phyloP scores from a whole-genome alignment of 352 stramenopile genomes.

The Phytophthora pseudosyringae region DNA sequence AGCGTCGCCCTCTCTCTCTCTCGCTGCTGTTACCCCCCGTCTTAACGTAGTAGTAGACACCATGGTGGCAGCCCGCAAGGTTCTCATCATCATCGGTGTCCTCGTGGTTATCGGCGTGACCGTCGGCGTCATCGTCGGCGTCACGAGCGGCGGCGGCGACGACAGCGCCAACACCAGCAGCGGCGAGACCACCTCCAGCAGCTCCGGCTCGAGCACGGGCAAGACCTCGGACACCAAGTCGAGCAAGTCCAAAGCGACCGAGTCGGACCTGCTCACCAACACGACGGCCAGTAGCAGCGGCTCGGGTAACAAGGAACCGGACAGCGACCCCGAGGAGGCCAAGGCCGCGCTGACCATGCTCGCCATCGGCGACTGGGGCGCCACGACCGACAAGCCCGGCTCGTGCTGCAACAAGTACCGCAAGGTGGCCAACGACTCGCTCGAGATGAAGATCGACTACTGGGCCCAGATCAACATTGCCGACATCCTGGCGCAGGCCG shows the following conservation, averaged over 20 bases:
- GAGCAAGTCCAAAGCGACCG: constrained; percentile 44
- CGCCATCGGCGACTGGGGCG: constrained; percentile 88
- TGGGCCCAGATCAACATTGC: constrained; percentile 87
- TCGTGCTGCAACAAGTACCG: constrained; percentile 92
- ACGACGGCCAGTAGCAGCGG: constrained; percentile 36
- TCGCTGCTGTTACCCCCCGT: constrained; percentile 23
- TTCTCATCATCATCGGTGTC: constrained; percentile 71
- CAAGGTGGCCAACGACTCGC: constrained; percentile 76
- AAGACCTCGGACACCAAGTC: constrained; percentile 16
- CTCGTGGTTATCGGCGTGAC: constrained; percentile 71
- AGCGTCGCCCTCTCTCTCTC: background rate
- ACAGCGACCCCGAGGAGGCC: constrained; percentile 64
- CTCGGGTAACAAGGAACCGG: constrained; percentile 48
- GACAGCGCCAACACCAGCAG: constrained; percentile 43
- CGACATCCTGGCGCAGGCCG: constrained; percentile 79
- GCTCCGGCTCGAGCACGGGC: constrained; percentile 12
- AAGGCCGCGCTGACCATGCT: constrained; percentile 76
- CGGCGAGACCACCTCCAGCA: constrained; percentile 20
- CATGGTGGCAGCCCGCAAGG: constrained; percentile 56
- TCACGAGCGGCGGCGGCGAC: constrained; percentile 46
- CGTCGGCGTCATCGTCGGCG: constrained; percentile 70
- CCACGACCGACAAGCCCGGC: constrained; percentile 85
- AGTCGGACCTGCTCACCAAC: constrained; percentile 52
- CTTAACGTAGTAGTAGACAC: constrained; percentile 1
- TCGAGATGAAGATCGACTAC: constrained; percentile 90